Base-by-base conservation (phyloP, 2,329 filamentous ascomycete genomes). In the Tothia fuscella region DNA sequence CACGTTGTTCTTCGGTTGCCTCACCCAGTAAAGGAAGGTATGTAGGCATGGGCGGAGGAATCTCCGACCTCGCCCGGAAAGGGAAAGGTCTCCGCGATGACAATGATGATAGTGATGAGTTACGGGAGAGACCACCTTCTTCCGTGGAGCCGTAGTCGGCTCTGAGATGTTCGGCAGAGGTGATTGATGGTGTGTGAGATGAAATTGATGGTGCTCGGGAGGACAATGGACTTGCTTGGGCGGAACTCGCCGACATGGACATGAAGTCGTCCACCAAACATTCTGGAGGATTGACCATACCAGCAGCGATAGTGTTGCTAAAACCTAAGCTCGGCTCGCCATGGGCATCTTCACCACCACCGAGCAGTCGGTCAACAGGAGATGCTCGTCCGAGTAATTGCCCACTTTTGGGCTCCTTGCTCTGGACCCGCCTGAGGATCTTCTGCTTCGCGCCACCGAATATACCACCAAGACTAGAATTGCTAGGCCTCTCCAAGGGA, bases 241-340 rank as follows among this genome's bases (percentile, higher is more conserved):
- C 32, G n/a, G 55, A 48, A 28, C 53, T 60, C 20, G 53, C 41
- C 13, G 44, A 47, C 14, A 60, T 54, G 9, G 59, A 62, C 14
- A 60, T 54, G 9, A 58, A 62, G 16, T 57, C 48, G 6, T 65
- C 60, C 29, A 60, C 60, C 58, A 68, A 49, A 55, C 67, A 45
- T 50, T 70, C 49, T 55, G 72, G 56, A 56, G 63, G 51, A 66
- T 76, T 49, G 67, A 68, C 56, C 55, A 76, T 44, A 13, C 81
- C 82, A 3, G 78, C 70, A 1, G 72, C 80, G 17, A 71, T 63
- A 1, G 76, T 68, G 3, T 70, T 74, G 54, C 71, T 82, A 20
- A 85, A 51, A 3, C 73, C 74, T 2, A 86, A 67, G 48, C 74
- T 76, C 1, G 82, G 68, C 30, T 71, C 70, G 2, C 72, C 72